A percentile compares a stretch with the other conserved stretches of the same genome.
Conservation (phyloP, 345 rosid genomes). For the Gynandropsis gynandra region DNA sequence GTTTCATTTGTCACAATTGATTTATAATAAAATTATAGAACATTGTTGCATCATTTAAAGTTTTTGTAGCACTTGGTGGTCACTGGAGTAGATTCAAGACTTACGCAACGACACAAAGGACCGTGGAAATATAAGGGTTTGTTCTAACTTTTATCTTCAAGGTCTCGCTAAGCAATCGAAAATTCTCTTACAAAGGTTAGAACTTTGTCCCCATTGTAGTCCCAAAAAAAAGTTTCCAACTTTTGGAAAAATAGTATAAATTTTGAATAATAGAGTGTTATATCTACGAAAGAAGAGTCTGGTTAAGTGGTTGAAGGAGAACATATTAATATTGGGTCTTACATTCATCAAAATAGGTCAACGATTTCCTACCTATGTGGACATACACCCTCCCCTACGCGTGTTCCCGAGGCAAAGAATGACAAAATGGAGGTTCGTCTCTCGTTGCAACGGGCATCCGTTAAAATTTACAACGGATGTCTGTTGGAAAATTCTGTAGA, state of each 20-base stretch:
- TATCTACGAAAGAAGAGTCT: slow-evolving; percentile 69
- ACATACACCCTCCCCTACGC: no score
- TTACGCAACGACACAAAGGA: slow-evolving; percentile 84
- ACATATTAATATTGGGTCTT: slow-evolving; percentile 84
- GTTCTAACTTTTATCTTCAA: slow-evolving; percentile 64
- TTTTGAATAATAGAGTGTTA: no score
- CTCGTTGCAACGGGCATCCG: no score
- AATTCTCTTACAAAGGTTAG: slow-evolving; percentile 76
- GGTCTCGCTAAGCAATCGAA: no score
- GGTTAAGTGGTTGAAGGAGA: slow-evolving; percentile 95
- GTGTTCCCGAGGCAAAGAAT: no score
- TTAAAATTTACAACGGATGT: no score
- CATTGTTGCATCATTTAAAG: slow-evolving; percentile 55
- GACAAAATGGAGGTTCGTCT: no score
- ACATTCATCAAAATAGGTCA: slow-evolving; percentile 97
- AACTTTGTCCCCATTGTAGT: not conserved
- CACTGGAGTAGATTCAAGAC: slow-evolving; percentile 96
- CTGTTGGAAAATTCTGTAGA: no score
- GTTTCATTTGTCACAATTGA: not conserved
- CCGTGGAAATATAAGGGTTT: slow-evolving; percentile 95
- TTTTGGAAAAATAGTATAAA: no score
- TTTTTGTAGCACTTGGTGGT: slow-evolving; percentile 92
- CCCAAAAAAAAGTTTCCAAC: no score
- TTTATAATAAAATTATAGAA: not conserved
- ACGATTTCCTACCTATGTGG: no score